A percentile compares a stretch with the other conserved stretches of the same genome.
These are phyloP conservation scores for Wickerhamiella nectarea DNA, from an alignment of 805 yeast genomes.

Conservation along the genomic window DNA sequence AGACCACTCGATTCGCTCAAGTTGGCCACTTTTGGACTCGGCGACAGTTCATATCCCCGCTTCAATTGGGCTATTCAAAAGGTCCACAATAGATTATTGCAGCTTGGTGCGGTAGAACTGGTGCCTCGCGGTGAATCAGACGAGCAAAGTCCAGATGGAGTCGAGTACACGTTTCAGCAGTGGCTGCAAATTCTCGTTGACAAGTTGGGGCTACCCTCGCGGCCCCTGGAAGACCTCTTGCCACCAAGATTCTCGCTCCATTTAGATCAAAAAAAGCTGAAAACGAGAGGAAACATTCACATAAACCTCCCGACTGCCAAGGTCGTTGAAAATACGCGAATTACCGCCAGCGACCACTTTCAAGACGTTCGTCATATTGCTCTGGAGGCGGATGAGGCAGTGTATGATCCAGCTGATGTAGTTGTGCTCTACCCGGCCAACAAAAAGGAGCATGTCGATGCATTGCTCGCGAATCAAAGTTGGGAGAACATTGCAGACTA, in stretches of 20 bases:
- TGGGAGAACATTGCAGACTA: constrained; percentile 65
- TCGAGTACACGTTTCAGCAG: constrained; percentile 61
- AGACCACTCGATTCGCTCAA: constrained; percentile 45
- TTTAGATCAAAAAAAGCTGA: constrained; percentile 12
- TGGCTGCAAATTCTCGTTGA: constrained; percentile 47
- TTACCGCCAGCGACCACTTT: constrained; percentile 63
- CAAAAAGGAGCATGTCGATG: constrained; percentile 46
- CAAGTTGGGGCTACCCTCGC: constrained; percentile 26
- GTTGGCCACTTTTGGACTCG: constrained; percentile 74
- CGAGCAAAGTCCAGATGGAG: constrained; percentile 58
- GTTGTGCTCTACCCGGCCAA: constrained; percentile 65
- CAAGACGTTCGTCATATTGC: constrained; percentile 72
- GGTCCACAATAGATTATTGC: constrained; percentile 60
- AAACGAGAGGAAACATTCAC: constrained; percentile 16
- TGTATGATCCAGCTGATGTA: constrained; percentile 70
- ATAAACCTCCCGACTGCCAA: constrained; percentile 17
- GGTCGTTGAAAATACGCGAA: constrained; percentile 39
- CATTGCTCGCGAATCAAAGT: constrained; percentile 50
- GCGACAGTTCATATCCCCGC: constrained; percentile 83
- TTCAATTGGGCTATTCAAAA: constrained; percentile 82
- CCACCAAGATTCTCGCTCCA: constrained; percentile 25
- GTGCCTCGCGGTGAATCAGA: constrained; percentile 77
- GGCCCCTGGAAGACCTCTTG: constrained; percentile 25
- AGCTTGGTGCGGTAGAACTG: constrained; percentile 68
- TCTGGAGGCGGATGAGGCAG: constrained; percentile 26